Evolutionary conservation across 768 basidiomycete species (phyloP).

Genomic region (Lyophyllum semitale): DNA sequence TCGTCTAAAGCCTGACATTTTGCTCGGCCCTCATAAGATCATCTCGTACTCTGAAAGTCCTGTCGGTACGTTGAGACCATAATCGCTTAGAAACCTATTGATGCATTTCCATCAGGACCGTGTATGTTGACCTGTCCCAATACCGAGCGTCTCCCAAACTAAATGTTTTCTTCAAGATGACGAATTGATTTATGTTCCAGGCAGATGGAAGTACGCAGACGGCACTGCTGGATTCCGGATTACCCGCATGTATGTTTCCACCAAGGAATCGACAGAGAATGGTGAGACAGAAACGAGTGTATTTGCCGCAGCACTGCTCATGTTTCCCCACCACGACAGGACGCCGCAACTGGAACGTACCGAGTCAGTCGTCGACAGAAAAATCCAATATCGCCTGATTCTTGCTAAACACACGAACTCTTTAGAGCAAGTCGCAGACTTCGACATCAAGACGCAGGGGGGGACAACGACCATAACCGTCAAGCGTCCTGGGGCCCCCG

Average conservation of each 20-base stretch:
- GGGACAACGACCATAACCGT: conserved; percentile 27
- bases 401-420: not conserved
- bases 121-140: conserved; percentile 16
- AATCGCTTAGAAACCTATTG: not conserved
- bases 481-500: conserved; percentile 15
- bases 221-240: conserved; percentile 26
- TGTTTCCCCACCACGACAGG: conserved; percentile 14
- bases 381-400: not conserved
- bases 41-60: conserved; percentile 32
- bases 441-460: conserved; percentile 22
- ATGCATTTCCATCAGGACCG: conserved; percentile 20
- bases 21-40: conserved; percentile 15
- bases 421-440: conserved; percentile 31
- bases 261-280: conserved; percentile 28
- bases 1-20: not conserved
- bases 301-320: not conserved
- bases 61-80: conserved; percentile 24
- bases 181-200: conserved; percentile 34
- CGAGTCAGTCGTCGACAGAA: conserved; percentile 22
- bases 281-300: conserved; percentile 26
- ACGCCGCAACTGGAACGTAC: conserved; percentile 36
- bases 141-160: not conserved
- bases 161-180: conserved; percentile 24
- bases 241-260: conserved; percentile 36
- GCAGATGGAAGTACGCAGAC: conserved; percentile 32